Evolutionary conservation across 2,329 filamentous ascomycete genomes (phyloP), one percentile per base, ranked within the genome.

Genomic region (Pyrenochaeta sp.): DNA sequence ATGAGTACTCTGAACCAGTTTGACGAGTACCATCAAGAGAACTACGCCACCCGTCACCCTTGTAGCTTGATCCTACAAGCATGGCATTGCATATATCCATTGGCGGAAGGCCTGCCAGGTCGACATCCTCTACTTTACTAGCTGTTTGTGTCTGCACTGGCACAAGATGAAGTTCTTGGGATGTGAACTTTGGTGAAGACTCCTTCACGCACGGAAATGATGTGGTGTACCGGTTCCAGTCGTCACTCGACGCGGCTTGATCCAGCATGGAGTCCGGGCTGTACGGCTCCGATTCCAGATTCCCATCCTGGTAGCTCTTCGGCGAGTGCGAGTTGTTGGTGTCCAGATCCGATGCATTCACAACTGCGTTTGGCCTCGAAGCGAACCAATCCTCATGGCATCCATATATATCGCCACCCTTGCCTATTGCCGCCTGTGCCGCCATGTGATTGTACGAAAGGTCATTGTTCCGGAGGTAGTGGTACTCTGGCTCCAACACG

Each of bases 221-320:
- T 10, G 47, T 34, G 9, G 49, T 25, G 27, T 50, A 50, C 22
- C 40, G 27, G 3, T 46, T 45, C 56, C 61, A 66, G 52, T 43
- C 50, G 22, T 34, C 22, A 36, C 22, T 45, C n/a, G 52, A 48
- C 8, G 52, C 61, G 15, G 30, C 34, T 36, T 59, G 52, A 15
- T 58, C 57, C 13, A 37, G 45, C 15, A 55, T 40, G 0, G 50
- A 45, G 6, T 47, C 58, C 36, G 66, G 60, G 2, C 53, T 64
- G 47, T 58, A 58, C 9, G 57, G 27, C 10, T 46, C 34, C 13
- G 28, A 49, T 25, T 51, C 57, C 37, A 34, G 61, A 12, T 13
- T 50, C 50, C 71, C 65, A 51, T 65, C 70, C 44, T 52, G 54
- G 25, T 60, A 59, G 52, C 69, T 73, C 45, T 56, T 63, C 1